A percentile compares a stretch with the other conserved stretches of the same genome.
Conservation (phyloP, 805 yeast genomes). For the Monosporozyma solicola region DNA sequence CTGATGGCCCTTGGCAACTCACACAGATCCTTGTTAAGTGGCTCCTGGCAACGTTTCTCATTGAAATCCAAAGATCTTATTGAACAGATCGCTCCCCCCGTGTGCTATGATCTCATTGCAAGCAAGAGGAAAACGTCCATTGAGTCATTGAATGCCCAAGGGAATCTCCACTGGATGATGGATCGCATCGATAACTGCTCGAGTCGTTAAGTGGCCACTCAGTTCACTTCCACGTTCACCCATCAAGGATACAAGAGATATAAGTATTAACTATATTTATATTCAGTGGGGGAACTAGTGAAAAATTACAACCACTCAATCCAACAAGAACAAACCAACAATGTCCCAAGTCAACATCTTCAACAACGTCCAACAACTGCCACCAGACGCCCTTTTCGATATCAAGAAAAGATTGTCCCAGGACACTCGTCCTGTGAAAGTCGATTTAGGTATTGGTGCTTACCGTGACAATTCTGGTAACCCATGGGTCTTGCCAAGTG, state of each 20-base stretch:
- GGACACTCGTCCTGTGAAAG: constrained; percentile 57
- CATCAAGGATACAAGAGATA: no score
- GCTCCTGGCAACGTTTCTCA: neutral
- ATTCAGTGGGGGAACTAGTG: neutral
- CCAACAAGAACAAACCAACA: neutral
- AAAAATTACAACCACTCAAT: neutral
- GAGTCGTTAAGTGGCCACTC: no score
- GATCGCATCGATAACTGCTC: no score
- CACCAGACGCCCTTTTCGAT: constrained; percentile 84
- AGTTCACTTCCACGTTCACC: no score
- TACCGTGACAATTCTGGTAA: constrained; percentile 81
- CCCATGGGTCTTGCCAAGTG: constrained; percentile 83
- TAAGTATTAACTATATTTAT: neutral
- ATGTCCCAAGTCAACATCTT: constrained; percentile 21
- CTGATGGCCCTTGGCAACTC: no score
- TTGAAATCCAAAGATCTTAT: no score
- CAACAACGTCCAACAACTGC: constrained; percentile 50
- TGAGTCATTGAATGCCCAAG: neutral
- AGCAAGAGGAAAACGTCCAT: neutral
- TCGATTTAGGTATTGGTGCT: constrained; percentile 89
- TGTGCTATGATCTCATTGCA: neutral
- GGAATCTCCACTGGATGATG: no score
- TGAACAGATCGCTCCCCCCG: neutral
- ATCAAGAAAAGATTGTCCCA: constrained; percentile 56
- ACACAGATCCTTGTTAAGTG: neutral